A percentile compares a stretch with the other conserved stretches of the same genome.
Evolutionary conservation across 805 yeast genomes (phyloP).

Genomic region (Pichia paraexigua): DNA sequence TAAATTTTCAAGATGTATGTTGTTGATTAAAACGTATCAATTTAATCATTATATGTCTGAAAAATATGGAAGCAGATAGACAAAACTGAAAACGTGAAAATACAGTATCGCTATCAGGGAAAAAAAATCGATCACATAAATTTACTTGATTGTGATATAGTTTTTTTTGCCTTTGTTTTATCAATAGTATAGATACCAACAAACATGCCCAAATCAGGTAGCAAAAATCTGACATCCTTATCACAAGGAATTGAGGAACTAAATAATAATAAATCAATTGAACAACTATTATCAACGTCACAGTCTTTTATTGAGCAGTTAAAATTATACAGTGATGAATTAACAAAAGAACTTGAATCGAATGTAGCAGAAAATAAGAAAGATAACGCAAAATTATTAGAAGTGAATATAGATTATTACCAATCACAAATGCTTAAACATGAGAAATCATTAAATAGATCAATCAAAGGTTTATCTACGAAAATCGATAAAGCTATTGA

Average conservation of each 20-base stretch:
- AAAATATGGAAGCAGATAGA: too few species aligned
- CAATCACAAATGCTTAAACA: conserved; percentile 7
- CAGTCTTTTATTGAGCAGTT: conserved; percentile 1
- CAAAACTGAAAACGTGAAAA: too few species aligned
- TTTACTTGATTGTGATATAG: too few species aligned
- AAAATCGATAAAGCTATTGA: conserved; percentile 3
- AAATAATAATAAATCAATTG: conserved; percentile 43
- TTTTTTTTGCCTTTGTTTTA: neutral
- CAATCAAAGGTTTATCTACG: conserved; percentile 22
- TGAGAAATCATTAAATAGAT: conserved; percentile 10
- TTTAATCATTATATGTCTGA: too few species aligned
- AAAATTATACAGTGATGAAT: neutral
- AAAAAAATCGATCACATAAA: too few species aligned
- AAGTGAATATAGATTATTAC: neutral
- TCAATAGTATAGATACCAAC: neutral
- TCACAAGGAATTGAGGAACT: conserved; percentile 28
- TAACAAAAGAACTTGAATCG: neutral
- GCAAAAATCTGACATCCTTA: neutral
- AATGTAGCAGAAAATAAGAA: neutral
- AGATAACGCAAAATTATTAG: neutral
- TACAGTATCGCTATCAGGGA: too few species aligned
- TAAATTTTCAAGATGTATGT: too few species aligned
- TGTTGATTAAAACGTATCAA: too few species aligned
- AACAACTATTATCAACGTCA: conserved; percentile 37
- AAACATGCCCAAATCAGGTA: neutral